Conservation (phyloP, 1,284 basidiomycete genomes). For the Fomes fomentarius region DNA sequence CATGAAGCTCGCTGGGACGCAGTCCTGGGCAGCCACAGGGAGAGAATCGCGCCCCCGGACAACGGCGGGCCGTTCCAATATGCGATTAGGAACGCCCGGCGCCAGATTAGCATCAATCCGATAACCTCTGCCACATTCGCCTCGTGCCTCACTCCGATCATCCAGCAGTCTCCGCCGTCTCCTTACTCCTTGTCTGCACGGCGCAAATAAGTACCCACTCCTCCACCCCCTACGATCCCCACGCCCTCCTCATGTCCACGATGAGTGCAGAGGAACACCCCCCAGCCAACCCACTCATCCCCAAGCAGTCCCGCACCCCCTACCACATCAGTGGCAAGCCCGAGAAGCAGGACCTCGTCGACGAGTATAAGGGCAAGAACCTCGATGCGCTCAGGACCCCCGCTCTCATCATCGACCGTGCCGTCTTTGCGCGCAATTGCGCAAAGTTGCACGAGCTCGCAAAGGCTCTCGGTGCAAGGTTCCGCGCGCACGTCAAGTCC, state of each 20-base stretch:
- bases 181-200: background rate
- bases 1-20: too few relatives aligned
- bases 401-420: constrained; percentile 76
- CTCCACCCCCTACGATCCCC: background rate
- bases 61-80: background rate
- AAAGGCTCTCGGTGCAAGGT: constrained; percentile 64
- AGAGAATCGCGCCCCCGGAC: too few relatives aligned
- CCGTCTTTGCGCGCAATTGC: constrained; percentile 73
- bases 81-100: background rate
- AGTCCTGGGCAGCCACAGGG: too few relatives aligned
- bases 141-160: background rate
- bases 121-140: constrained; percentile 15
- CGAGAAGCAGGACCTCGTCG: constrained; percentile 56
- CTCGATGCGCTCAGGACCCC: constrained; percentile 74
- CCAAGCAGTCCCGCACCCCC: constrained; percentile 42
- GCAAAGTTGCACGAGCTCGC: constrained; percentile 70
- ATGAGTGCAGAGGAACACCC: constrained; percentile 23
- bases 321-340: constrained; percentile 45
- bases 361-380: constrained; percentile 63
- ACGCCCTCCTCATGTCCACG: constrained; percentile 5
- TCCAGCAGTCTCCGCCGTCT: background rate
- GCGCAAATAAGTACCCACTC: background rate
- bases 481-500: constrained; percentile 86
- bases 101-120: constrained; percentile 19
- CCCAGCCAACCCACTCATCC: constrained; percentile 21